Evolutionary conservation across 164 flowering plant species (phyloP).

Genomic region (Magnolia changhungtana): DNA sequence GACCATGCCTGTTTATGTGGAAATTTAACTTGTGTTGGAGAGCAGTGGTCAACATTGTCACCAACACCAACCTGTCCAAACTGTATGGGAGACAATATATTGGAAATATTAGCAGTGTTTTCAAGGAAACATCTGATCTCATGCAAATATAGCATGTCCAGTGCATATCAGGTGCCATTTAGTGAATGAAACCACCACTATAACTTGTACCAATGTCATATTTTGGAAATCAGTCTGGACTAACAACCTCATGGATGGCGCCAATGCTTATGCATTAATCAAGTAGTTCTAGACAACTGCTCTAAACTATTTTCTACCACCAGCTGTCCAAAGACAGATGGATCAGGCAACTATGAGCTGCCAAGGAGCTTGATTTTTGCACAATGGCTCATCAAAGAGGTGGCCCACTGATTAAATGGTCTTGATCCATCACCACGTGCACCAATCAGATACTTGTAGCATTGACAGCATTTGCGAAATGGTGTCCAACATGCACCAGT

Average conservation of each 20-base stretch:
- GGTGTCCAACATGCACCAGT: no score
- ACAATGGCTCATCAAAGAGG: not conserved
- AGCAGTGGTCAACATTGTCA: slow-evolving; percentile 71
- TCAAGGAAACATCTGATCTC: not conserved
- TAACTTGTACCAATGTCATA: no score
- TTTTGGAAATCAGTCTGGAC: no score
- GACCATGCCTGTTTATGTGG: slow-evolving; percentile 73
- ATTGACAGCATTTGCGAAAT: no score
- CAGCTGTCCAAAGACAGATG: no score
- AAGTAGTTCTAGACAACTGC: no score
- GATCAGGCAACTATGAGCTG: not conserved
- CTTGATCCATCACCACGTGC: not conserved
- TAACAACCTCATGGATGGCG: no score
- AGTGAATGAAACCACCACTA: no score
- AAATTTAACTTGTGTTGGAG: slow-evolving; percentile 76
- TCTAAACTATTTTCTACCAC: no score
- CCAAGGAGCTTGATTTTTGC: not conserved
- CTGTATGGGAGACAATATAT: slow-evolving; percentile 30
- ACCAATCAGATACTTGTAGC: no score
- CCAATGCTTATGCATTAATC: no score
- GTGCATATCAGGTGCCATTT: no score
- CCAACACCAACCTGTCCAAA: slow-evolving; percentile 98
- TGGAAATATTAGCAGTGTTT: not conserved
- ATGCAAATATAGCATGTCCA: not conserved
- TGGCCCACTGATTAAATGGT: not conserved